Percentiles rank a stretch among this genome's conserved stretches.
phyloP scores from a whole-genome alignment of 1,139 yeast species.

The Pichia sp. region DNA sequence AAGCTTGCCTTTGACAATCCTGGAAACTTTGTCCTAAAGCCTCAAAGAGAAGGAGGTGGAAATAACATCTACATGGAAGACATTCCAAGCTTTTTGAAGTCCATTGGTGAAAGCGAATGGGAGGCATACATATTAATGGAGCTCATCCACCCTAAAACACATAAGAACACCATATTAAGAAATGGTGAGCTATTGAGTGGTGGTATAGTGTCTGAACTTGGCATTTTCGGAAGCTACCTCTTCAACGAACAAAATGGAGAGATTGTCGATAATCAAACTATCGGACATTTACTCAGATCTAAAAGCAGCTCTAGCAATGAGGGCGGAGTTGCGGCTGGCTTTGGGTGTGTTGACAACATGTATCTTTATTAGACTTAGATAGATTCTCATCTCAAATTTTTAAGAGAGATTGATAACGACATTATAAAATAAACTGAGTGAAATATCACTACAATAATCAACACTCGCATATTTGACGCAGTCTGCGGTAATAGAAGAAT shows the following conservation, averaged over 20 bases:
- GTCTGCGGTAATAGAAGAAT: too few relatives aligned
- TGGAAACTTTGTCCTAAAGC: constrained; percentile 73
- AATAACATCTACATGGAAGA: constrained; percentile 82
- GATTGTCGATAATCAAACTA: constrained; percentile 52
- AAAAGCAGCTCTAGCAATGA: constrained; percentile 83
- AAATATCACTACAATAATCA: too few relatives aligned
- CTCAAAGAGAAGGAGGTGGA: constrained; percentile 97
- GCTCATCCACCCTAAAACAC: constrained; percentile 68
- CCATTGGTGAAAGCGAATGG: constrained; percentile 69
- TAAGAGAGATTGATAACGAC: too few relatives aligned
- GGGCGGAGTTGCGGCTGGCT: constrained; percentile 99
- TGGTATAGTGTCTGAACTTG: constrained; percentile 75
- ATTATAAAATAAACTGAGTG: too few relatives aligned
- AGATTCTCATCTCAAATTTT: too few relatives aligned
- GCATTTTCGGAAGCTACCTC: constrained; percentile 77
- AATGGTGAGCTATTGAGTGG: constrained; percentile 56
- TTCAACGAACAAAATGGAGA: constrained; percentile 60
- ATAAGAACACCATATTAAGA: constrained; percentile 60
- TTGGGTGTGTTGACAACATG: constrained; percentile 87
- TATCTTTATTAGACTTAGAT: constrained; percentile 36
- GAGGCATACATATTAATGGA: constrained; percentile 92
- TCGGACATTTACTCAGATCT: constrained; percentile 85
- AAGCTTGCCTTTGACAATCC: constrained; percentile 64
- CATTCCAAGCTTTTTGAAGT: constrained; percentile 64
- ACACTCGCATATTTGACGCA: too few relatives aligned